Evolutionary conservation across 2,329 filamentous ascomycete species (phyloP).

Genomic region (Albifimbria verrucaria): DNA sequence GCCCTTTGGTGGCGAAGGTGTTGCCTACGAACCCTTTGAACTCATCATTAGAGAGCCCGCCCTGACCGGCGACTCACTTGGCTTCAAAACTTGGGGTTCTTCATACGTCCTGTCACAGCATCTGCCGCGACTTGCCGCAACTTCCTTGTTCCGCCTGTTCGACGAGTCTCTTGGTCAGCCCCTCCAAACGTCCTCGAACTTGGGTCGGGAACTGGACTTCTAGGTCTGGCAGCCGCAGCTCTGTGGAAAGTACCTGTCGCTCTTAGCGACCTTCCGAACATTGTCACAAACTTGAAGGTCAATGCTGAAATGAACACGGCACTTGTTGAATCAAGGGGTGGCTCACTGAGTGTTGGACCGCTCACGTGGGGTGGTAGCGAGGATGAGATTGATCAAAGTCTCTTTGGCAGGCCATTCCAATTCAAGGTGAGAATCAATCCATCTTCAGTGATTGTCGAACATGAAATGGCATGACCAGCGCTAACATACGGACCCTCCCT

Average conservation of each 20-base stretch:
- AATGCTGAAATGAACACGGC: conserved; percentile 67
- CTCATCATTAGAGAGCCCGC: conserved; percentile 81
- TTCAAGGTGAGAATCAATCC: conserved; percentile 43
- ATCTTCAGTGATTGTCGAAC: neutral
- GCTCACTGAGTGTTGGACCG: conserved; percentile 57
- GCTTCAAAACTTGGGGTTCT: conserved; percentile 93
- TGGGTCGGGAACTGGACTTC: conserved; percentile 86
- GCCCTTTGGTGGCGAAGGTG: conserved; percentile 39
- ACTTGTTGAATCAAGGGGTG: conserved; percentile 52
- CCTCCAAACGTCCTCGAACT: conserved; percentile 63
- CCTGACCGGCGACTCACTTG: conserved; percentile 81
- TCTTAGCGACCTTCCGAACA: conserved; percentile 81
- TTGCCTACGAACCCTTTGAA: conserved; percentile 44
- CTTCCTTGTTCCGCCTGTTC: conserved; percentile 44
- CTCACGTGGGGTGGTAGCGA: conserved; percentile 69
- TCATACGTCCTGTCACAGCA: conserved; percentile 80
- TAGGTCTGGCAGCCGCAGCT: conserved; percentile 79
- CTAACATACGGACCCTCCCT: neutral
- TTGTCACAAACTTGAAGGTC: conserved; percentile 73
- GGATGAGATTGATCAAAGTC: conserved; percentile 38
- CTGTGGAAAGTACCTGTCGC: conserved; percentile 64
- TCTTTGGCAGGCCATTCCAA: conserved; percentile 42
- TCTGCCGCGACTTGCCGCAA: conserved; percentile 48
- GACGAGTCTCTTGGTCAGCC: conserved; percentile 27
- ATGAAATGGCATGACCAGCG: conserved; percentile 4